Conservation (phyloP, 192 early-diverging fungal species). For the Coemansia sp. region DNA sequence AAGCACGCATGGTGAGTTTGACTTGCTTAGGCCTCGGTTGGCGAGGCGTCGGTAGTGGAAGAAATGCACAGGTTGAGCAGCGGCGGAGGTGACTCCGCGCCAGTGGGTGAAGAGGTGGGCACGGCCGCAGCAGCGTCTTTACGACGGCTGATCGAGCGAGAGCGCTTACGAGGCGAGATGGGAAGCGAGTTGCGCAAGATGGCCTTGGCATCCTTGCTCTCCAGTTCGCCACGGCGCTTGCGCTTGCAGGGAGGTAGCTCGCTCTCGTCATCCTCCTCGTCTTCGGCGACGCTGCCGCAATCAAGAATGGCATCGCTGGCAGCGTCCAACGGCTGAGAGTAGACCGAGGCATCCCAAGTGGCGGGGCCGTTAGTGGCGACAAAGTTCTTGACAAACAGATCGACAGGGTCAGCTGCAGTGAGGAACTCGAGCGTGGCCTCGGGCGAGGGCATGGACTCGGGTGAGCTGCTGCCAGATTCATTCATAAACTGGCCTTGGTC, state of each 20-base stretch:
- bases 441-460: conserved; percentile 27
- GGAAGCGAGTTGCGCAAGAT: conserved; percentile 31
- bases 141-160: conserved; percentile 29
- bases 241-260: conserved; percentile 50
- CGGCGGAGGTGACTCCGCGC: conserved; percentile 9
- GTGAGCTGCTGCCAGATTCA: conserved; percentile 34
- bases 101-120: conserved; percentile 10
- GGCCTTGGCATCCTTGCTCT: conserved; percentile 33
- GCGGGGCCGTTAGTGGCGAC: conserved; percentile 14
- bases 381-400: conserved; percentile 36
- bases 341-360: conserved; percentile 20
- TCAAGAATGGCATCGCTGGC: background rate
- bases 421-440: conserved; percentile 36
- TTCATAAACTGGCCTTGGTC: conserved; percentile 29
- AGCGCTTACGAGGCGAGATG: conserved; percentile 51
- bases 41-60: conserved; percentile 4
- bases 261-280: conserved; percentile 15
- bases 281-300: background rate
- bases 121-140: conserved; percentile 31
- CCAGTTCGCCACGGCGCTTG: conserved; percentile 38
- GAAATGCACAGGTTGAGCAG: conserved; percentile 6
- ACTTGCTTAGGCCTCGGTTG: background rate
- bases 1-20: background rate
- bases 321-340: background rate
- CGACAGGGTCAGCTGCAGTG: conserved; percentile 28